A percentile compares a stretch with the other conserved stretches of the same genome.
Conservation (phyloP, 129 eudicot species). For the Centella asiatica region DNA sequence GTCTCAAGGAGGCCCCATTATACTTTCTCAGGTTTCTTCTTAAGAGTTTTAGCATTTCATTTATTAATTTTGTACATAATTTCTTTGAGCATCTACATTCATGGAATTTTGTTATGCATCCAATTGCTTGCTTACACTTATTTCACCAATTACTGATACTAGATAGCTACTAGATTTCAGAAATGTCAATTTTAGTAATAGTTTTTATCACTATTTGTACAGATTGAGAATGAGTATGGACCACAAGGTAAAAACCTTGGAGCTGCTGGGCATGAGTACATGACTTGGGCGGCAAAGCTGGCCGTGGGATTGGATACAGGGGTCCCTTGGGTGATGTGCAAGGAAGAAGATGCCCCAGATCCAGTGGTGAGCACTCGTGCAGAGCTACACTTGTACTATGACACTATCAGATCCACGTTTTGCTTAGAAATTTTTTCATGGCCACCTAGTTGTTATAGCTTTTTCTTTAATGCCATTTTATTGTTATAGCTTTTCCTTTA, state of each 20-base stretch:
- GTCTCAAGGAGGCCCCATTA: conserved; percentile 89
- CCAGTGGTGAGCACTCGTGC: conserved; percentile 59
- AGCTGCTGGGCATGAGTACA: conserved; percentile 57
- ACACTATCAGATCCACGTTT: conserved; percentile 3
- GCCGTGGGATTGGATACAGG: conserved; percentile 79
- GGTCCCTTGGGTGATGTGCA: conserved; percentile 99
- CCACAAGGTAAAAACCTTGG: conserved; percentile 52
- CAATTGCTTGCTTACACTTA: no score
- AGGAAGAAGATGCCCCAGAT: conserved; percentile 90
- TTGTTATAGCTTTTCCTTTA: no score
- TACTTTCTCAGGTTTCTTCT: conserved; percentile 63
- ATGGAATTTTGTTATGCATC: background rate
- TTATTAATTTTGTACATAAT: background rate
- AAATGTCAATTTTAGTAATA: background rate
- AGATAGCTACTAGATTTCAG: background rate
- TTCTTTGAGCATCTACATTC: background rate
- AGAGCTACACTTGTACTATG: background rate
- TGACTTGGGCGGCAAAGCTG: conserved; percentile 92
- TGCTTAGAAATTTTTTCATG: no score
- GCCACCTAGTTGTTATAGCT: no score
- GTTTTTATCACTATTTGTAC: conserved; percentile 11
- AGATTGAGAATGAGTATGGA: conserved; percentile 99
- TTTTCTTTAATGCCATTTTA: no score
- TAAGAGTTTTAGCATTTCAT: background rate
- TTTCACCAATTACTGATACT: background rate